A percentile compares a stretch with the other conserved stretches of the same genome.
These are phyloP conservation scores for Hyaloscypha finlandica DNA, from an alignment of 495 filamentous ascomycete species.

Conservation along the genomic window DNA sequence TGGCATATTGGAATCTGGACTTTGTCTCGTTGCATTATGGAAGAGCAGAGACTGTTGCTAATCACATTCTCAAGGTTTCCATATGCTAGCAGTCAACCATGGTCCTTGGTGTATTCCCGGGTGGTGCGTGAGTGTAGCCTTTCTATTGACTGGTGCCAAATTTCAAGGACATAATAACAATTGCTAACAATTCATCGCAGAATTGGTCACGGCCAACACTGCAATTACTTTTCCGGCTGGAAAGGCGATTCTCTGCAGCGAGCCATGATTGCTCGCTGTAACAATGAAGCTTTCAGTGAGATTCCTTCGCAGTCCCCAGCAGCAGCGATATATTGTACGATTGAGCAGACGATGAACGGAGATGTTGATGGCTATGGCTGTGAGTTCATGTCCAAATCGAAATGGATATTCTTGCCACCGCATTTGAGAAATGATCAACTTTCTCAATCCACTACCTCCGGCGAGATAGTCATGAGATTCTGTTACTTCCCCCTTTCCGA, in stretches of 20 bases:
- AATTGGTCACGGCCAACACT: constrained; percentile 45
- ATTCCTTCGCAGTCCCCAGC: constrained; percentile 46
- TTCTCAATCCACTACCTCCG: too few relatives aligned
- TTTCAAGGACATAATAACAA: not conserved
- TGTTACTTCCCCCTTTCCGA: too few relatives aligned
- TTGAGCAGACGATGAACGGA: constrained; percentile 10
- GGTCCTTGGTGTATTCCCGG: constrained; percentile 39
- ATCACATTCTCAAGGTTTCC: constrained; percentile 56
- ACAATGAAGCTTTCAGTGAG: constrained; percentile 49
- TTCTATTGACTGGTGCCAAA: not conserved
- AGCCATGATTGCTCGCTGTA: constrained; percentile 54
- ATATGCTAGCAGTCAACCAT: constrained; percentile 72
- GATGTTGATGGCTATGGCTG: constrained; percentile 16
- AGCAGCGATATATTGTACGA: constrained; percentile 45
- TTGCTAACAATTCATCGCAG: not conserved
- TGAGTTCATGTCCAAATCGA: constrained; percentile 5
- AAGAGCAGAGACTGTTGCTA: not conserved
- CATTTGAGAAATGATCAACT: too few relatives aligned
- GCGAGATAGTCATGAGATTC: too few relatives aligned
- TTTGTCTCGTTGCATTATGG: not conserved
- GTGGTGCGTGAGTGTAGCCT: constrained; percentile 50
- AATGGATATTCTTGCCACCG: too few relatives aligned
- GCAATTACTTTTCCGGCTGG: constrained; percentile 81
- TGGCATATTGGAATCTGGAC: constrained; percentile 28
- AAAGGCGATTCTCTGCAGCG: constrained; percentile 62